Base-by-base conservation (phyloP, 495 filamentous ascomycete genomes). In the Hypoxylon fragiforme region DNA sequence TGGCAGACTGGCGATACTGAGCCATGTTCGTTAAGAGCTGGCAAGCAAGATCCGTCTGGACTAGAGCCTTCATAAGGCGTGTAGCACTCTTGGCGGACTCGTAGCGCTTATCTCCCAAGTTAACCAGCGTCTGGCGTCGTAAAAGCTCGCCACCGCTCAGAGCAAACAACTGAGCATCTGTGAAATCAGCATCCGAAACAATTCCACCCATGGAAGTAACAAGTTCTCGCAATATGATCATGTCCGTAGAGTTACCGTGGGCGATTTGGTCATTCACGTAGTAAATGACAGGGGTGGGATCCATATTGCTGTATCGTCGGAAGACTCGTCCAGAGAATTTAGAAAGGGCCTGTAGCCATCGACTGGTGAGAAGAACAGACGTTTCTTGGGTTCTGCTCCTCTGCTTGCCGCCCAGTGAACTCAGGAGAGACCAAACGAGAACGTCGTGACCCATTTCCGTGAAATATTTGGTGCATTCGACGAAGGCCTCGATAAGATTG, bases 161-260 rank as follows among this genome's bases (percentile, higher is more conserved):
- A 11, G 88, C 90, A 41, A 84, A 78, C 3, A 95, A 78, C 65
- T 97, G 92, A 9, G 81, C 72, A 45, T 99, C 94, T 28, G 88
- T 97, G 54, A 95, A 89, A 64, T 89, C 87, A 30, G 84, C 76
- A 58, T 91, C 87, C 0, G 91, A 84, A 16, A 91, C 84, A 30
- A 99, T 89, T 26, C 95, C 95, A 11, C 88, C 87, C 95, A 97
- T 97, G 3, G 88, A 89, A 22, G 80, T 85, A 38, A 96, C 88
- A 31, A 97, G 73, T 59, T 97, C 87, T 65, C 94, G 86, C 35
- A 99, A 68, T 44, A 99, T 85, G 43, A 95, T 86, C 2, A 97
- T 77, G 62, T 96, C 92, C 12, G 87, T 90, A 0, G 87, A 86
- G 57, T 89, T 91, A 50, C 90, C 90, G 12, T 78, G 79, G 42